Base-by-base conservation (phyloP, 1,284 basidiomycete species). In the Ustilago xerochloae region DNA sequence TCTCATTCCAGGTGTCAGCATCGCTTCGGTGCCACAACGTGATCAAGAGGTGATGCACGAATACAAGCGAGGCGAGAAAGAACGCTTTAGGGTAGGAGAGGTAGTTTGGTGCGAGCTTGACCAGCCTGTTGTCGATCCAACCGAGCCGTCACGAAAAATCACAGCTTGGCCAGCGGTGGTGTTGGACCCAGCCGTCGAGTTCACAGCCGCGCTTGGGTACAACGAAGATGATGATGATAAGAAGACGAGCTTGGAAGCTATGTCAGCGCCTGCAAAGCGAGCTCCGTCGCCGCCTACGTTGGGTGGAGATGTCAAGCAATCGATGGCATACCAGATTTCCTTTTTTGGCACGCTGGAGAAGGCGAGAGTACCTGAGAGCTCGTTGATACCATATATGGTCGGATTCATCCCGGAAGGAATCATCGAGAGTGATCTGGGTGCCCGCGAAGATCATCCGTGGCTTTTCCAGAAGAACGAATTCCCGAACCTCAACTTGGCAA, bases 21-120 rank as follows among this genome's bases (percentile, higher is more conserved):
- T 65, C 24, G 51, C 64, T 2, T 77, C 74, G 16, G 71, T 65
- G 4, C 63, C 65, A 28, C 57, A 68, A 35, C 60, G 75, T 15
- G 72, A 72, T 28, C 49, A 52, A 16, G 75, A 78, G 54, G 41
- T 57, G 18, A 64, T 72, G 67, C 56, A 66, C 29, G 46, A 65
- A 22, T 33, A 58, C 30, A 56, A 63, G 28, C 56, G 50, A 9
- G 72, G 75, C 16, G 54, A 77, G 24, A 63, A 61, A 45, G 77
- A 79, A 43, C 64, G 77, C 15, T 77, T 63, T 60, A 54, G 77
- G 2, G 46, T 70, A 1, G 75, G 75, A 16, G 77, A 79, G 52
- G 45, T 78, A 30, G 75, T 62, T 0, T 78, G 68, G 67, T 64
- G 59, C 53, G 29, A 35, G n/a, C 63, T 79, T 18, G 49, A 62